Conservation (phyloP, 2,329 filamentous ascomycete species). For the Clarireedia paspali region DNA sequence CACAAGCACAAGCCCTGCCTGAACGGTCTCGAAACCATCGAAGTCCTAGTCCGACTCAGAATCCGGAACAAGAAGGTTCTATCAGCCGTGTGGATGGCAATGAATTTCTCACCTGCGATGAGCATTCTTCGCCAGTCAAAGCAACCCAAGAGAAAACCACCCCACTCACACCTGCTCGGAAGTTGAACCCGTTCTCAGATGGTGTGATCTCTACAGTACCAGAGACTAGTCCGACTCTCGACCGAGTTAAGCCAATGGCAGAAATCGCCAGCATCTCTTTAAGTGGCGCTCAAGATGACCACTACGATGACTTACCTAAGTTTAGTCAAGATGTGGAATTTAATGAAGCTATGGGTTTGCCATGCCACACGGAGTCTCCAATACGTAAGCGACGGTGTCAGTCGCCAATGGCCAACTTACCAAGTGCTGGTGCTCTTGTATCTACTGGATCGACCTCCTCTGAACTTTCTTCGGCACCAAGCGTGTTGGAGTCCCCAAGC, state of each 20-base stretch:
- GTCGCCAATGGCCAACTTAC: background rate
- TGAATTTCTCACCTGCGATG: too few species aligned
- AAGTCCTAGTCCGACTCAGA: background rate
- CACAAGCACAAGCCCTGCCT: background rate
- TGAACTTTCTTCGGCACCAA: slow-evolving; percentile 1
- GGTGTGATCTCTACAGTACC: slow-evolving; percentile 18
- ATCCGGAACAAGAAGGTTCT: background rate
- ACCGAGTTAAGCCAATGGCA: slow-evolving; percentile 18
- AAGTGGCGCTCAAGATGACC: slow-evolving; percentile 10
- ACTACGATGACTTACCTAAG: slow-evolving; percentile 18
- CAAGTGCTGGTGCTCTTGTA: background rate
- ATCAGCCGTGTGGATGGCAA: background rate
- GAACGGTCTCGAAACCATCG: background rate
- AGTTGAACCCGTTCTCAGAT: slow-evolving; percentile 8
- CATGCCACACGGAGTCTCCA: background rate
- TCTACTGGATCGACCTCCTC: background rate
- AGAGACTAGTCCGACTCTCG: slow-evolving; percentile 26
- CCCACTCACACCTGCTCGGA: background rate
- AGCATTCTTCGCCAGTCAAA: too few species aligned
- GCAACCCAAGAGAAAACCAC: background rate
- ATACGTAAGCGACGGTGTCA: background rate
- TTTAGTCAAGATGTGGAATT: slow-evolving; percentile 26
- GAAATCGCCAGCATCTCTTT: slow-evolving; percentile 25
- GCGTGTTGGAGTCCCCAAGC: slow-evolving; percentile 1
- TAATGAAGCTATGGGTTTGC: slow-evolving; percentile 12